Conservation (phyloP, 2,329 filamentous ascomycete species). For the Neodidymelliopsis sp. region DNA sequence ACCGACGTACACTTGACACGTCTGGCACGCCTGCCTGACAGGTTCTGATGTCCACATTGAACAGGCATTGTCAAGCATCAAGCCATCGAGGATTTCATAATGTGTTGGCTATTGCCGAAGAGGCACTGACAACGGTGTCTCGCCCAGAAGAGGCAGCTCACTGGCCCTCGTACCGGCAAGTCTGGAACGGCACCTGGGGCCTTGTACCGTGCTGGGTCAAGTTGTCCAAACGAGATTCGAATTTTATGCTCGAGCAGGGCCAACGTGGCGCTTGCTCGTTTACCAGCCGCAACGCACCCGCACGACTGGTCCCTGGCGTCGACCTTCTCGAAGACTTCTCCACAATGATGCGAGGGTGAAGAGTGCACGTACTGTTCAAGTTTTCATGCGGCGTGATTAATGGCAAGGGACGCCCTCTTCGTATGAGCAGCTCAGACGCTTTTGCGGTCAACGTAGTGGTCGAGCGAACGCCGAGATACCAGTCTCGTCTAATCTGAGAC, state of each 20-base stretch:
- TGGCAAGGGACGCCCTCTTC: conserved; percentile 32
- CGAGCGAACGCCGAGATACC: conserved; percentile 25
- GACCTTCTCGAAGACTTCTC: conserved; percentile 41
- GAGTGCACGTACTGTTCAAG: conserved; percentile 26
- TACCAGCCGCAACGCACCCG: conserved; percentile 39
- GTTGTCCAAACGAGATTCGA: conserved; percentile 38
- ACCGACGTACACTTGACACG: conserved; percentile 22
- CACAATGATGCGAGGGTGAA: conserved; percentile 37
- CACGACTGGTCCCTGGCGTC: conserved; percentile 42
- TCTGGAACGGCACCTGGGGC: conserved; percentile 34
- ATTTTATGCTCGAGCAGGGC: conserved; percentile 41
- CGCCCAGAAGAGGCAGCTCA: conserved; percentile 40
- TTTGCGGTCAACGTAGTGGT: conserved; percentile 15
- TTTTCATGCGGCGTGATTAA: conserved; percentile 34
- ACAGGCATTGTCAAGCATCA: conserved; percentile 3
- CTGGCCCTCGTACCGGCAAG: conserved; percentile 30
- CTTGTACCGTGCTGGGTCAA: conserved; percentile 20
- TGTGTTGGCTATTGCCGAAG: conserved; percentile 31
- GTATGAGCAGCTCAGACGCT: conserved; percentile 29
- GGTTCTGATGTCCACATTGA: conserved; percentile 15
- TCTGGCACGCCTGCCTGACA: conserved; percentile 24
- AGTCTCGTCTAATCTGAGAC: conserved; percentile 40
- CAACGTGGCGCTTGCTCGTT: conserved; percentile 33
- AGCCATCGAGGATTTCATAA: conserved; percentile 27
- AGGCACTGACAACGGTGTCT: conserved; percentile 31